Percentiles rank a stretch among this genome's conserved stretches.
These are phyloP conservation scores for Davidsoniella eucalypti DNA, from an alignment of 2,329 filamentous ascomycete species.

Conservation along the genomic window DNA sequence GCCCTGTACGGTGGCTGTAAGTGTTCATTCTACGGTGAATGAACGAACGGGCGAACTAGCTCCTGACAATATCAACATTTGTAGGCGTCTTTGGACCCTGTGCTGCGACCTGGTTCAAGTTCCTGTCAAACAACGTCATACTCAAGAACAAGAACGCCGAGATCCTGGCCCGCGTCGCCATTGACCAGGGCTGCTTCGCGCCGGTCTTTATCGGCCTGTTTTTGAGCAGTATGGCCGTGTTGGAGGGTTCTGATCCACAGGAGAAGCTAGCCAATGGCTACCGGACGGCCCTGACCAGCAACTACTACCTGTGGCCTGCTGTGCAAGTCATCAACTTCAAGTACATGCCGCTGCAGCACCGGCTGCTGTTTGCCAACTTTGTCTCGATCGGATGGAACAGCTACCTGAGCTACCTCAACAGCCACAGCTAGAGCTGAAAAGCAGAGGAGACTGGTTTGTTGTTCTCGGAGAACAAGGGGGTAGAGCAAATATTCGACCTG, in stretches of 20 bases:
- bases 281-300: constrained; percentile 55
- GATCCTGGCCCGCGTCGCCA: constrained; percentile 59
- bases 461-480: too few species aligned
- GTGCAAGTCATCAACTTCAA: constrained; percentile 82
- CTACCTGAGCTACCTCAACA: constrained; percentile 46
- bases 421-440: constrained; percentile 19
- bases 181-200: constrained; percentile 71
- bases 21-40: constrained; percentile 18
- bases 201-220: constrained; percentile 71
- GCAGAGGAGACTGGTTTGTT: too few species aligned
- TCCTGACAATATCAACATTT: background rate
- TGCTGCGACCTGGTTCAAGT: constrained; percentile 71
- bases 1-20: constrained; percentile 60
- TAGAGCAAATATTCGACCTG: too few species aligned
- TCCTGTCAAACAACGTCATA: constrained; percentile 55
- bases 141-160: constrained; percentile 50
- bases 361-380: constrained; percentile 74
- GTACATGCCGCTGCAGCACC: constrained; percentile 65
- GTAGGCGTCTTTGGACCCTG: constrained; percentile 70
- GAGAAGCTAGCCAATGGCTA: constrained; percentile 62
- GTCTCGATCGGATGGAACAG: constrained; percentile 53
- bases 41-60: background rate
- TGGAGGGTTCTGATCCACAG: constrained; percentile 46
- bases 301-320: constrained; percentile 76
- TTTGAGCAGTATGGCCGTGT: constrained; percentile 65